Base-by-base conservation (phyloP, 2,329 filamentous ascomycete genomes). In the Botrytis byssoidea region DNA sequence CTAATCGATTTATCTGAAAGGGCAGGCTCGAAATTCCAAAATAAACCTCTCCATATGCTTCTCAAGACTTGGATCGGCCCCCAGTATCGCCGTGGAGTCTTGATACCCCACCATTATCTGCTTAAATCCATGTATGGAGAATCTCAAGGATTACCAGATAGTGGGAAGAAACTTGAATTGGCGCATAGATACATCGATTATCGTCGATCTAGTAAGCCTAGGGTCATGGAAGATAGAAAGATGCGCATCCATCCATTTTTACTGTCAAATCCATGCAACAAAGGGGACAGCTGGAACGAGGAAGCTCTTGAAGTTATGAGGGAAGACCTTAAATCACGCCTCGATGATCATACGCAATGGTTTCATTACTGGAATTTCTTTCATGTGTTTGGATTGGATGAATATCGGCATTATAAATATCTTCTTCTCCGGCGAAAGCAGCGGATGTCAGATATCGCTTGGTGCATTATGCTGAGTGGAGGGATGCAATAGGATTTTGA, bases 131-230 rank as follows among this genome's bases (percentile, higher is more conserved):
- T 40, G 16, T 40, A 67, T 29, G 32, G 32, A 7, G 7, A n/a
- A 0, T 10, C 3, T 1, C 7, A 16, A 2, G 6, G 3, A 63
- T 2, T 29, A 6, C 37, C 14, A 37, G 29, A 1, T 46, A 12
- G 1, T 14, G 2, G 9, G 25, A 29, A 25, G 10, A 32, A 55
- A 55, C 0, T 6, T 7, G 8, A 55, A 1, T 55, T 67, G 22
- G n/a, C 18, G 5, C 1, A 2, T 1, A 67, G 3, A 40, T 68
- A 68, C 16, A 8, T 20, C 4, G 65, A 55, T 55, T 55, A 29
- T 55, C 5, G 0, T 7, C 6, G 7, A 18, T 66, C 64, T 12
- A 20, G 6, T 46, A 18, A 46, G 44, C 44, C 42, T 44, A 44
- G 18, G 42, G 7, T 59, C 8, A 51, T 4, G 51, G 4, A n/a